Base-by-base conservation (phyloP, 164 flowering plant genomes). In the Aristolochia californica region DNA sequence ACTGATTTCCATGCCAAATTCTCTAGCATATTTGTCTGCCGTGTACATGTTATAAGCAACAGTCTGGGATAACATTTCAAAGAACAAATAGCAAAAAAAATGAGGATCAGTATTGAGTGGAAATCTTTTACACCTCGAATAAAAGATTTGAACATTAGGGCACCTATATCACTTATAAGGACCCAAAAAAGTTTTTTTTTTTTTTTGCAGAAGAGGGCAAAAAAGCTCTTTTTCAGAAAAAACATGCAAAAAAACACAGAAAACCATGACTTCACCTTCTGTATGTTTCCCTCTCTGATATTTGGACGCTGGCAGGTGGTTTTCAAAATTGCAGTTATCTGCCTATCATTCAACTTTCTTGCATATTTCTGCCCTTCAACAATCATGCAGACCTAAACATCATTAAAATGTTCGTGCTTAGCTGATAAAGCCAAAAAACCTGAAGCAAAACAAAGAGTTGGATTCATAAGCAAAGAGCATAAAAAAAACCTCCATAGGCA, bases 221-320 rank as follows among this genome's bases (percentile, higher is more conserved):
- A 20, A 13, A 20, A 47, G 4, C 13, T 8, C 5, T 47, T 17
- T n/a, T 0, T 47, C 9, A n/a, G 4, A 17, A 18, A 26, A 13
- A 5, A 14, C 5, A 30, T 26, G 44, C 17, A 17, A 53, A 21
- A 20, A 49, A 40, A 22, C 8, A 47, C 22, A 51, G 2, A 13
- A 21, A 30, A 44, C n/a, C 17, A 28, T 14, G 12, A 13, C 5
- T 53, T 24, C 56, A 78, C 97, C 79, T 63, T 1, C 13, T 21
- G 48, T 14, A 84, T 80, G 18, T 28, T 68, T 0, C 0, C 20
- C 22, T 83, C 85, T 54, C 93, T 64, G 0, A 68, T 79, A 0
- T 0, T 0, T 0, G 95, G 97, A 0, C 94, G 78, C 58, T 82
- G 80, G 65, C 96, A 87, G 0, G 96, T 72, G 13, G 79, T 91